Percentiles rank a stretch among this genome's conserved stretches.
phyloP scores from a whole-genome alignment of 768 basidiomycete species.

The Boletales sp. region DNA sequence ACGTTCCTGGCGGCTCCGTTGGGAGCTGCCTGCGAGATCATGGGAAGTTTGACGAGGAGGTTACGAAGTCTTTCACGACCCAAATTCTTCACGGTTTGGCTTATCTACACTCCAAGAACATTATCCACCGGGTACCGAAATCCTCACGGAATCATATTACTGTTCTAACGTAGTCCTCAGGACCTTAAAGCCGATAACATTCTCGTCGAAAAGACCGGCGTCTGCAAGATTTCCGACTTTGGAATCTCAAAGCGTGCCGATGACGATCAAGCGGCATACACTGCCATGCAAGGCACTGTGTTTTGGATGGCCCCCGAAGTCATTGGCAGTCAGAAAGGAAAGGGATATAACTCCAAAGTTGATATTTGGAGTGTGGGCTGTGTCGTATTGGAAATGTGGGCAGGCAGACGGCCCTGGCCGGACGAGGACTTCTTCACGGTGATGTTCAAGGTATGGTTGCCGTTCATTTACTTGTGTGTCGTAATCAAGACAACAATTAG shows the following conservation, averaged over 20 bases:
- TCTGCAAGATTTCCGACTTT: slow-evolving; percentile 98
- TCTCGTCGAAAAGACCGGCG: slow-evolving; percentile 85
- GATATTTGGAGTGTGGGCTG: slow-evolving; percentile 99
- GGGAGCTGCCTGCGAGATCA: slow-evolving; percentile 87
- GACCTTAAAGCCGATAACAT: slow-evolving; percentile 99
- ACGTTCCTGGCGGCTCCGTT: slow-evolving; percentile 96
- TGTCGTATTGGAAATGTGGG: slow-evolving; percentile 99
- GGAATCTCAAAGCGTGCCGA: slow-evolving; percentile 97
- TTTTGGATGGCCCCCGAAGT: slow-evolving; percentile 99
- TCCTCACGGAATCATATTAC: not conserved
- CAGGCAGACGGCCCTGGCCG: slow-evolving; percentile 92
- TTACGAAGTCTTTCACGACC: slow-evolving; percentile 86
- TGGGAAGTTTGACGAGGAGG: slow-evolving; percentile 88
- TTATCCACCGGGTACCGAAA: slow-evolving; percentile 78
- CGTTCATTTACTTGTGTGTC: not conserved
- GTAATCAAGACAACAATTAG: slow-evolving; percentile 36
- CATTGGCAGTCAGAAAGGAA: slow-evolving; percentile 71
- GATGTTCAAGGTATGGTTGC: slow-evolving; percentile 77
- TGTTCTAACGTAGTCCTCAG: slow-evolving; percentile 36
- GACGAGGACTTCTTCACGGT: slow-evolving; percentile 88
- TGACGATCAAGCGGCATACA: slow-evolving; percentile 78
- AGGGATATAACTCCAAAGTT: slow-evolving; percentile 94
- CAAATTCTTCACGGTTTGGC: slow-evolving; percentile 91
- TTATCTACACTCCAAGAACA: slow-evolving; percentile 88
- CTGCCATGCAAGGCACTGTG: slow-evolving; percentile 95